Evolutionary conservation across 1,284 basidiomycete species (phyloP).

Genomic region (Malassezia furfur): DNA sequence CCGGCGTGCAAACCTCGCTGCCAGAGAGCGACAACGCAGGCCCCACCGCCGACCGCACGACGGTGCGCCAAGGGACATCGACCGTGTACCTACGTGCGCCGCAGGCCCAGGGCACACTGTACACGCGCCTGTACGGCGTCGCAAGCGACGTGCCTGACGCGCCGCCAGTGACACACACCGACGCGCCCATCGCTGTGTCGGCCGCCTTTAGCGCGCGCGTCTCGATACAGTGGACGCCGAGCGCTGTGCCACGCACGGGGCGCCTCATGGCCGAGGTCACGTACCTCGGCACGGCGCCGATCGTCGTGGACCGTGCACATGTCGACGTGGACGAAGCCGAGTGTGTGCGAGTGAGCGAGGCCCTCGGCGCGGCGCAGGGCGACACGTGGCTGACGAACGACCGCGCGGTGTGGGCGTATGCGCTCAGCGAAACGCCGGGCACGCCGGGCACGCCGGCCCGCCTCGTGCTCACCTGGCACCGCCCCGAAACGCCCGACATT

Average conservation of each 20-base stretch:
- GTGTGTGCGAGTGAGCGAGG: neutral
- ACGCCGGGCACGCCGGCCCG: neutral
- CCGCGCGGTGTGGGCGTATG: neutral
- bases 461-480: conserved; percentile 3
- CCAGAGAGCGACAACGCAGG: neutral
- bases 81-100: conserved; percentile 7
- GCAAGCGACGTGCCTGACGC: neutral
- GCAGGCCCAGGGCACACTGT: neutral
- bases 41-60: neutral
- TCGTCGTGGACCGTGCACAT: neutral
- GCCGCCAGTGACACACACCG: neutral
- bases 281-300: neutral
- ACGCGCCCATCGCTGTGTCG: neutral
- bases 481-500: neutral
- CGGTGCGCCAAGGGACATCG: neutral
- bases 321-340: neutral
- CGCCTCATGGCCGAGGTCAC: neutral
- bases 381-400: neutral
- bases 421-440: neutral
- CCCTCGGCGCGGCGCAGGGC: neutral
- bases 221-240: neutral
- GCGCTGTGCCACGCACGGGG: neutral
- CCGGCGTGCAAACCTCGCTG: neutral
- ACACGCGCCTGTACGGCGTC: neutral
- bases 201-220: conserved; percentile 1